Base-by-base conservation (phyloP, 1,139 yeast genomes). In the Debaryomyces singareniensis region DNA sequence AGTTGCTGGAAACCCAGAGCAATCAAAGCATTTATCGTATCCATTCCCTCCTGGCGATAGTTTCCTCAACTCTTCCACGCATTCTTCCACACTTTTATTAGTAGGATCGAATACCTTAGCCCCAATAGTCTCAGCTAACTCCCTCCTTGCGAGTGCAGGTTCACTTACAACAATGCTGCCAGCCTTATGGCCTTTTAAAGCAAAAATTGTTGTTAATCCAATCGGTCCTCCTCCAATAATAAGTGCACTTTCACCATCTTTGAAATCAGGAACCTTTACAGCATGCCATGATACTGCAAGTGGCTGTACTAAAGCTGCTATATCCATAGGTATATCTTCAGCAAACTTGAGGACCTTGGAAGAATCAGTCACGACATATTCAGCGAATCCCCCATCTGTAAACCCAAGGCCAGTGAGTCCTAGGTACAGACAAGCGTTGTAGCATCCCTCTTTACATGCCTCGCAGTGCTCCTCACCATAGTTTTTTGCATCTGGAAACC, bases 211-310 rank as follows among this genome's bases (percentile, higher is more conserved):
- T 14, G 77, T 72, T 25, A 75, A 50, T 2, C 83, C 83, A 45
- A 76, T 75, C 16, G 82, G 80, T 4, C 83, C 83, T 29, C 76
- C 75, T 22, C 82, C 80, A 3, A 75, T 49, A 27, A 76, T 69
- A 20, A 75, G 47, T 3, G 75, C 79, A 10, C 67, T 54, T 24
- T 65, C 60, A 16, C 78, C 79, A n/a, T 44, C 46, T 34, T 23
- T 45, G 41, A 71, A 61, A 21, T 39, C 34, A 0, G 74, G 53
- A 13, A 62, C 51, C 29, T 61, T 58, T 21, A 71, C 70, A 1
- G 78, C 80, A 46, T 74, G 80, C 76, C 77, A 73, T 9, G 76
- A 70, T 13, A 74, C 80, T 1, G 77, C 54, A 23, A 74, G 49
- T 6, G 80, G 79, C 47, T 74, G 77, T 25, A 70, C 61, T 34